Evolutionary conservation across 306 rosid genomes (phyloP).

Genomic region (Astragalus glycyphyllos): DNA sequence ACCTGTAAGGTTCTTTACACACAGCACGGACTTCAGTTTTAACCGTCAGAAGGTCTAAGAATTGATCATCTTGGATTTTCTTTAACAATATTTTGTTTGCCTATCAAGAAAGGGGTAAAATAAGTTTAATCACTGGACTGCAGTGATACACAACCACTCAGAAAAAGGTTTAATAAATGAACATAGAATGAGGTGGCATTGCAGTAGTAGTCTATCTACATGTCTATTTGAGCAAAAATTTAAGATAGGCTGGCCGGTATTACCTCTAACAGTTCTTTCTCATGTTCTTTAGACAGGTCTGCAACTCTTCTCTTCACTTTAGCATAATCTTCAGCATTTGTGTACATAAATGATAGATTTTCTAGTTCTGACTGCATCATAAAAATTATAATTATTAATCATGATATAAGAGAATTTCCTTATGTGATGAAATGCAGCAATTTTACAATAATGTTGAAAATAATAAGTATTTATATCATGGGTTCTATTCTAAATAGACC

Average conservation of each 20-base stretch:
- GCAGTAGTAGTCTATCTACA: constrained; percentile 22
- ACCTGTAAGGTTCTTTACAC: constrained; percentile 98
- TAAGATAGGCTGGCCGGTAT: constrained; percentile 36
- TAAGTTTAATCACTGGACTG: constrained; percentile 44
- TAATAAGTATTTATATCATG: constrained; percentile 14
- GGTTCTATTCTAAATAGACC: constrained; percentile 23
- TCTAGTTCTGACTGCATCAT: constrained; percentile 91
- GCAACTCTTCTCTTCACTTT: constrained; percentile 88
- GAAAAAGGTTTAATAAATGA: constrained; percentile 21
- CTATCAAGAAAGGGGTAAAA: constrained; percentile 55
- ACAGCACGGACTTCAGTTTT: constrained; percentile 82
- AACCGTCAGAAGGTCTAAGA: constrained; percentile 83
- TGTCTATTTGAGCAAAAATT: constrained; percentile 30
- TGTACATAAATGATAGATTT: constrained; percentile 94
- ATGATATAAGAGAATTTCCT: constrained; percentile 22
- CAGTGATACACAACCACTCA: constrained; percentile 26
- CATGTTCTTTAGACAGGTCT: constrained; percentile 84
- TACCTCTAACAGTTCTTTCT: constrained; percentile 95
- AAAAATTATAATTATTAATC: constrained; percentile 31
- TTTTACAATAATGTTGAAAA: constrained; percentile 29
- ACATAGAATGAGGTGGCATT: constrained; percentile 30
- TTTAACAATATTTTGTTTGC: constrained; percentile 82
- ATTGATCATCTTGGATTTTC: constrained; percentile 92
- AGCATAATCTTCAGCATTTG: constrained; percentile 93
- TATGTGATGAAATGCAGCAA: constrained; percentile 16